A percentile compares a stretch with the other conserved stretches of the same genome.
These are phyloP conservation scores for Aspergillus fumigatus DNA, from an alignment of 2,329 filamentous ascomycete genomes.

Conservation along the genomic window DNA sequence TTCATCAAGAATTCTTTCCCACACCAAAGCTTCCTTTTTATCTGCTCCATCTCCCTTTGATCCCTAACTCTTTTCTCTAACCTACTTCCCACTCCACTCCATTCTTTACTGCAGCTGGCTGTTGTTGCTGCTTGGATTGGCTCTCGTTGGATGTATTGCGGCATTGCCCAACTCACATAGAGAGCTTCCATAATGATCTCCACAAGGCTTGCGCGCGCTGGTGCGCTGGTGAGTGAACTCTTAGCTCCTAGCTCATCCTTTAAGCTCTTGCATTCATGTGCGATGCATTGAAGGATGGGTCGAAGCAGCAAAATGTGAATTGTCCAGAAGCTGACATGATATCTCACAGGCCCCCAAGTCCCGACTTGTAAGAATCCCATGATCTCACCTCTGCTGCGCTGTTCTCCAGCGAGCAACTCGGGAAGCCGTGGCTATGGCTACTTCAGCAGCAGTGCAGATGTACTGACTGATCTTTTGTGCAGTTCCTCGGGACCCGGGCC, in stretches of 20 bases:
- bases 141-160: constrained; percentile 37
- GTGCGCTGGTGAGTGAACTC: constrained; percentile 42
- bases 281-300: constrained; percentile 4
- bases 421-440: background rate
- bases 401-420: background rate
- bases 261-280: constrained; percentile 6
- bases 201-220: constrained; percentile 43
- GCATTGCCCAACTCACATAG: constrained; percentile 34
- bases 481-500: constrained; percentile 60
- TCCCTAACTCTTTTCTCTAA: constrained; percentile 33
- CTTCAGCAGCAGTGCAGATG: background rate
- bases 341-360: constrained; percentile 39
- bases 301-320: background rate
- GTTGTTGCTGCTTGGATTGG: constrained; percentile 24
- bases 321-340: constrained; percentile 17
- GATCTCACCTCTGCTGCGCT: background rate
- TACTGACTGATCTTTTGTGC: constrained; percentile 33
- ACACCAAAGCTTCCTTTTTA: constrained; percentile 37
- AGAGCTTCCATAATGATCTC: constrained; percentile 45
- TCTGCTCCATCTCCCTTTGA: constrained; percentile 31
- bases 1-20: constrained; percentile 31
- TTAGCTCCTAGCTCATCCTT: constrained; percentile 9
- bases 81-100: constrained; percentile 30
- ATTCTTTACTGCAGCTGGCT: constrained; percentile 34
- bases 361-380: constrained; percentile 38